phyloP scores from a whole-genome alignment of 768 basidiomycete genomes.

The Tricholoma terreum region DNA sequence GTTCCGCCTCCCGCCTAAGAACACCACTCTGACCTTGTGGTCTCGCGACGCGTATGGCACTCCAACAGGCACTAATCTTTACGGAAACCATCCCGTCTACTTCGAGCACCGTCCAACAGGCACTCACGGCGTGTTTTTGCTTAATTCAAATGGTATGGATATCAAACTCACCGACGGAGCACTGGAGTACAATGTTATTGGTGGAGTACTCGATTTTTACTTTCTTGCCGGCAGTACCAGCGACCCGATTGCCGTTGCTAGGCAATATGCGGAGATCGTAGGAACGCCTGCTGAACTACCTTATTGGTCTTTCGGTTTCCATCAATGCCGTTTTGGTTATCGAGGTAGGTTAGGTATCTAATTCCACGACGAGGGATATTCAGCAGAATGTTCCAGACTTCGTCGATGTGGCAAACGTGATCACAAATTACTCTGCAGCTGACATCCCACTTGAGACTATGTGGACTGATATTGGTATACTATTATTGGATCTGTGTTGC shows the following conservation, averaged over 20 bases:
- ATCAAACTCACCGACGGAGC: conserved; percentile 57
- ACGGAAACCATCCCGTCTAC: conserved; percentile 72
- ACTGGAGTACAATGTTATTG: conserved; percentile 75
- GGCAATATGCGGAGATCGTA: conserved; percentile 67
- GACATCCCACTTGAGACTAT: conserved; percentile 71
- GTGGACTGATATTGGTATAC: conserved; percentile 72
- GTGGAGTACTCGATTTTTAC: conserved; percentile 76
- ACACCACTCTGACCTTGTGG: conserved; percentile 56
- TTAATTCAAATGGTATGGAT: conserved; percentile 77
- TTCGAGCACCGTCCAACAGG: conserved; percentile 64
- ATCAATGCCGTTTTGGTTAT: conserved; percentile 74
- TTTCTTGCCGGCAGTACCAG: conserved; percentile 67
- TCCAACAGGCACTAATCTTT: conserved; percentile 58
- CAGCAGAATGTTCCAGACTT: conserved; percentile 41
- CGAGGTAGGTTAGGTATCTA: conserved; percentile 34
- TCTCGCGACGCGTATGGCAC: conserved; percentile 63
- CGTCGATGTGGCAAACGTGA: conserved; percentile 58
- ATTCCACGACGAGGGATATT: not conserved
- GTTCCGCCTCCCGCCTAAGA: conserved; percentile 53
- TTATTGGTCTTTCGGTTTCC: conserved; percentile 71
- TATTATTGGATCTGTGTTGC: not conserved
- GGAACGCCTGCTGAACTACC: conserved; percentile 71
- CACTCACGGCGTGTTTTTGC: conserved; percentile 67
- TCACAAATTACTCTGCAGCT: conserved; percentile 57
- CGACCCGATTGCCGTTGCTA: conserved; percentile 54